A percentile compares a stretch with the other conserved stretches of the same genome.
Evolutionary conservation across 1,284 basidiomycete species (phyloP).

Genomic region (Pseudozyma tsukubaensis): DNA sequence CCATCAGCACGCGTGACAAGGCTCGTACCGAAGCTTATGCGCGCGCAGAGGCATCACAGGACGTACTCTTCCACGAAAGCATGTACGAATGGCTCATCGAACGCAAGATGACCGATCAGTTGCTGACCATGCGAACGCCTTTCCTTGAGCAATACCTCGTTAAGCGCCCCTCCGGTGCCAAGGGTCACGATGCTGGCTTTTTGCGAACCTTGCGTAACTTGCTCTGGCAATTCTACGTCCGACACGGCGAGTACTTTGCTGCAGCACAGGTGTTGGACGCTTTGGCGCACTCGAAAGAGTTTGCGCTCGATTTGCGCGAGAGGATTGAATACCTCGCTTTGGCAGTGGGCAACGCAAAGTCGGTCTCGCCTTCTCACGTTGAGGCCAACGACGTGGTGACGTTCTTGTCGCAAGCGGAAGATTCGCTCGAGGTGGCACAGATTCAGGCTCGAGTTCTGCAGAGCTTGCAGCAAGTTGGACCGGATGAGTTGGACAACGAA

Average conservation of each 20-base stretch:
- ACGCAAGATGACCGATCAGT: conserved; percentile 82
- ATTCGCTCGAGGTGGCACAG: conserved; percentile 95
- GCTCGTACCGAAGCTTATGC: conserved; percentile 54
- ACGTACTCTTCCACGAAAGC: conserved; percentile 92
- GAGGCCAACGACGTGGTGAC: conserved; percentile 87
- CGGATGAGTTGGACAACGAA: conserved; percentile 71
- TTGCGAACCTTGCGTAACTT: conserved; percentile 77
- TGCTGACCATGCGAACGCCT: conserved; percentile 77
- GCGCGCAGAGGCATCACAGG: conserved; percentile 80
- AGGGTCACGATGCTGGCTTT: conserved; percentile 32
- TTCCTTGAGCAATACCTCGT: conserved; percentile 88
- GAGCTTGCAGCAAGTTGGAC: conserved; percentile 66
- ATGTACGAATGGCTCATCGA: conserved; percentile 93
- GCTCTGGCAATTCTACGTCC: conserved; percentile 94
- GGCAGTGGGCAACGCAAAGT: conserved; percentile 92
- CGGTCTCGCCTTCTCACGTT: conserved; percentile 46
- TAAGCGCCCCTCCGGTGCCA: conserved; percentile 78
- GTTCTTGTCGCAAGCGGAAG: conserved; percentile 91
- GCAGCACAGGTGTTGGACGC: conserved; percentile 88
- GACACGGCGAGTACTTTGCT: conserved; percentile 75
- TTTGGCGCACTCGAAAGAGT: conserved; percentile 88
- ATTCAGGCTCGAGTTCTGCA: conserved; percentile 83
- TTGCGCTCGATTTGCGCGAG: conserved; percentile 57
- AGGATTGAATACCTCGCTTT: conserved; percentile 71
- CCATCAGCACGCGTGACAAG: conserved; percentile 59